Base-by-base conservation (phyloP, 2,329 filamentous ascomycete genomes). In the Nemania serpens region DNA sequence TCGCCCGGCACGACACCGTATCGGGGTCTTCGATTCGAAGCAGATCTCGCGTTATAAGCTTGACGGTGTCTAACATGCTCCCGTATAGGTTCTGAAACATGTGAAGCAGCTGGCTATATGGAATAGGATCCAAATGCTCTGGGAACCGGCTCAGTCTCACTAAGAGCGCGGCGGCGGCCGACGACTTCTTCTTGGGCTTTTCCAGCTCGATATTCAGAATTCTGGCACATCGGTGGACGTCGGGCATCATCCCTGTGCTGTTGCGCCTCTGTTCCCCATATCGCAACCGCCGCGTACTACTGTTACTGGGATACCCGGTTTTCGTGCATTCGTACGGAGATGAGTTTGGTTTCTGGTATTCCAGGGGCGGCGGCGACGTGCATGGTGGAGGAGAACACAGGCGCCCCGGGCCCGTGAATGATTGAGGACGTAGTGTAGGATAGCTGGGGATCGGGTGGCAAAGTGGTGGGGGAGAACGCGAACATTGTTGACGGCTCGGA, bases 1-100 rank as follows among this genome's bases (percentile, higher is more conserved):
- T 43, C 11, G 52, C 61, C 50, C 29, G 61, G 33, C 61, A 64
- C 18, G 58, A 55, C 10, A 61, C 58, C 5, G 20, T 47, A 12
- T 52, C 41, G 11, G 46, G 50, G 20, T 58, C 59, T 17, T 45
- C 22, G 25, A 62, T 58, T 37, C 52, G 61, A 7, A 64, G 58
- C 13, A 61, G 33, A 42, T 64, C 50, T 20, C 34, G 51, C 5
- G 54, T 61, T 39, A 58, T 48, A 7, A 22, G 41, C 25, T 53
- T 47, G 37, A 64, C 42, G 4, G 54, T 43, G n/a, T 61, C 59
- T 4, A 64, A n/a, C 58, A 61, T 64, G 15, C 18, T n/a, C 11
- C 61, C 61, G 18, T 64, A 64, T 2, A 64, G 25, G 6, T 61
- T 15, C 37, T 64, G 61, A 20, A 52, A 64, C 61, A 61, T 64